A percentile compares a stretch with the other conserved stretches of the same genome.
phyloP scores from a whole-genome alignment of 1,284 basidiomycete species.

The Ganoderma lucidum region DNA sequence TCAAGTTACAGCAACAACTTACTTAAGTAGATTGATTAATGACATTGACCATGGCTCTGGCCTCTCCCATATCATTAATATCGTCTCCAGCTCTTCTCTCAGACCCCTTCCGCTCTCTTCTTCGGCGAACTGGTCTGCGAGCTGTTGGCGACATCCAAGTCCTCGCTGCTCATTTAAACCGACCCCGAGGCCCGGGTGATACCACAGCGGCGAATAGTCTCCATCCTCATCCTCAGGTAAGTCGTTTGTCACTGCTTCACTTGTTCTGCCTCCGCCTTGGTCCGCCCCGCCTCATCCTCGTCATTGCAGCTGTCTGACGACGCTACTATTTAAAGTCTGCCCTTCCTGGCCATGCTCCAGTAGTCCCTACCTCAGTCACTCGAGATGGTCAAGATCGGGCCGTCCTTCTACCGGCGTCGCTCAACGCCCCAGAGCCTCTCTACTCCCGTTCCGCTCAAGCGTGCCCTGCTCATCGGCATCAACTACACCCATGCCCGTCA shows the following conservation, averaged over 20 bases:
- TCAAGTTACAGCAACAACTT: not conserved
- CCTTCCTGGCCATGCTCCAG: not conserved
- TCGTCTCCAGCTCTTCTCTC: not conserved
- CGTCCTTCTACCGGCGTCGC: conserved; percentile 9
- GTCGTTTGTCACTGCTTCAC: not conserved
- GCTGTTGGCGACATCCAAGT: not conserved
- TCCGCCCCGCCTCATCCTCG: not conserved
- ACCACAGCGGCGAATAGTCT: not conserved
- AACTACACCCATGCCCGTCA: conserved; percentile 10
- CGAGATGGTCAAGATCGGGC: conserved; percentile 19
- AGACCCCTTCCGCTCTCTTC: not conserved
- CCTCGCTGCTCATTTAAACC: not conserved
- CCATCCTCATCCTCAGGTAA: not conserved
- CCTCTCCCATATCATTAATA: not conserved
- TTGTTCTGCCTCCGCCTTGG: not conserved
- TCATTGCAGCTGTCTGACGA: not conserved
- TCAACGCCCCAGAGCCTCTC: conserved; percentile 8
- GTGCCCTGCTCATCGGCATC: conserved; percentile 25
- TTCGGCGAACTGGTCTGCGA: not conserved
- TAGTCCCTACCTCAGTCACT: not conserved
- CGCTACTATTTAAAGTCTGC: not conserved
- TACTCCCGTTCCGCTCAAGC: conserved; percentile 8
- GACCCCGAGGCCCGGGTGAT: not conserved
- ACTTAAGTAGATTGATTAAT: not conserved
- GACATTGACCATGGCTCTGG: not conserved